Evolutionary conservation across 2,329 filamentous ascomycete genomes (phyloP).

Genomic region (Ceratocystis albifundus): DNA sequence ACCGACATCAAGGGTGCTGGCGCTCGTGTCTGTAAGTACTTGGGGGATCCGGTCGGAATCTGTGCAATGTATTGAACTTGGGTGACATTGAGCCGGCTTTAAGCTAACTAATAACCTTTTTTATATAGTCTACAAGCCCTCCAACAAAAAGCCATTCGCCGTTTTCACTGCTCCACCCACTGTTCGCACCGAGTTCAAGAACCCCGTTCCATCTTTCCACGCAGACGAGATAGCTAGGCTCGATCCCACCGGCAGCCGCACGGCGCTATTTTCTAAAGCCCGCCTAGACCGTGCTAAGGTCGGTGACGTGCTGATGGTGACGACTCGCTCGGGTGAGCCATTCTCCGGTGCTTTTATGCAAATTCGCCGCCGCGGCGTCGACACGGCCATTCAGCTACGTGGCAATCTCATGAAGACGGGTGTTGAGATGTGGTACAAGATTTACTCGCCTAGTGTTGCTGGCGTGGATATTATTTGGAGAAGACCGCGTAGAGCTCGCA

Average conservation of each 20-base stretch:
- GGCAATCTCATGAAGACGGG: constrained; percentile 77
- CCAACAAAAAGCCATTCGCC: constrained; percentile 25
- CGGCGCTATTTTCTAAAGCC: constrained; percentile 63
- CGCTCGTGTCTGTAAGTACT: constrained; percentile 28
- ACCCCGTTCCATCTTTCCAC: constrained; percentile 58
- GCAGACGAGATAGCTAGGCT: constrained; percentile 58
- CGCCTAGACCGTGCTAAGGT: constrained; percentile 70
- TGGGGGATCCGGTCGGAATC: not conserved
- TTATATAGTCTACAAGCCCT: constrained; percentile 21
- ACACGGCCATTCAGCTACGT: constrained; percentile 76
- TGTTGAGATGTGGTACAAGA: constrained; percentile 96
- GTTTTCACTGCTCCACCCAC: constrained; percentile 24
- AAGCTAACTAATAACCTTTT: constrained; percentile 5
- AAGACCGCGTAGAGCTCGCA: constrained; percentile 67
- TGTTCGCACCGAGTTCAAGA: constrained; percentile 33
- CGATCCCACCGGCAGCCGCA: constrained; percentile 75
- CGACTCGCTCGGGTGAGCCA: constrained; percentile 67
- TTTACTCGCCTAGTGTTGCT: constrained; percentile 80
- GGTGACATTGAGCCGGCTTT: not conserved
- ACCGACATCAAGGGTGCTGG: constrained; percentile 28
- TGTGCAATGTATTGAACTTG: not conserved
- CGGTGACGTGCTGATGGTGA: constrained; percentile 86
- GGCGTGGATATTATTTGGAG: constrained; percentile 91
- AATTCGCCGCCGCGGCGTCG: constrained; percentile 76
- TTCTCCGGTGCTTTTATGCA: constrained; percentile 82